Percentiles rank a stretch among this genome's conserved stretches.
Conservation (phyloP, 495 filamentous ascomycete genomes). For the Aeminium ludgeri region DNA sequence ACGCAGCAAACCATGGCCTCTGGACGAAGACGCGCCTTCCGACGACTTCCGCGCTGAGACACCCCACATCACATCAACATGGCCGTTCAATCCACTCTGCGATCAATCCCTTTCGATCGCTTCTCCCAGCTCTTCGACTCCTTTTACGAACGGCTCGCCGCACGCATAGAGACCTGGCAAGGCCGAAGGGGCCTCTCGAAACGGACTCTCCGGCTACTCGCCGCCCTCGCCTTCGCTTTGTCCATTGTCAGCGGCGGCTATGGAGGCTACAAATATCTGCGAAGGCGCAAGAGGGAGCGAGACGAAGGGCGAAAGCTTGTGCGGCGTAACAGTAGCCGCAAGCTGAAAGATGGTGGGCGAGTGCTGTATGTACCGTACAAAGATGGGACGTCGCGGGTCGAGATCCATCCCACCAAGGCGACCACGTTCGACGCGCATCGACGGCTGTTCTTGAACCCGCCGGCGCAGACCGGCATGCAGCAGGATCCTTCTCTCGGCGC, state of each 20-base stretch:
- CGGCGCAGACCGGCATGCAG: constrained; percentile 49
- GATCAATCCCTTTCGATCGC: constrained; percentile 9
- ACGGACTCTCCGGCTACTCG: constrained; percentile 50
- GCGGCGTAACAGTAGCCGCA: constrained; percentile 78
- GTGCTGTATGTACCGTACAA: constrained; percentile 91
- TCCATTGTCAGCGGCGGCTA: constrained; percentile 62
- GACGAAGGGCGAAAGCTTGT: constrained; percentile 63
- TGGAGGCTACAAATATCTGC: constrained; percentile 59
- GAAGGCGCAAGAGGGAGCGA: constrained; percentile 50
- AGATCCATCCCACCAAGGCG: constrained; percentile 79
- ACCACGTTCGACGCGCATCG: constrained; percentile 94
- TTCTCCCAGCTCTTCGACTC: constrained; percentile 17
- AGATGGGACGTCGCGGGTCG: constrained; percentile 65
- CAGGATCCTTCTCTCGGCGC: constrained; percentile 52
- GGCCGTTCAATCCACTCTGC: constrained; percentile 17
- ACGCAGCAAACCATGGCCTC: no score
- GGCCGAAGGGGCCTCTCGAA: constrained; percentile 31
- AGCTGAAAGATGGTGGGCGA: constrained; percentile 82
- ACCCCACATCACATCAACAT: constrained; percentile 1
- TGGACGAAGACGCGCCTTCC: no score
- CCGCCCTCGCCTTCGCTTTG: constrained; percentile 53
- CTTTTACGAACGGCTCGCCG: constrained; percentile 12
- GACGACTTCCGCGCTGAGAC: no score
- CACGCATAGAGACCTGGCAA: constrained; percentile 6
- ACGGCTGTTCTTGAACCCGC: constrained; percentile 80